Conservation (phyloP, 768 basidiomycete species). For the Lentinula guzmanii region DNA sequence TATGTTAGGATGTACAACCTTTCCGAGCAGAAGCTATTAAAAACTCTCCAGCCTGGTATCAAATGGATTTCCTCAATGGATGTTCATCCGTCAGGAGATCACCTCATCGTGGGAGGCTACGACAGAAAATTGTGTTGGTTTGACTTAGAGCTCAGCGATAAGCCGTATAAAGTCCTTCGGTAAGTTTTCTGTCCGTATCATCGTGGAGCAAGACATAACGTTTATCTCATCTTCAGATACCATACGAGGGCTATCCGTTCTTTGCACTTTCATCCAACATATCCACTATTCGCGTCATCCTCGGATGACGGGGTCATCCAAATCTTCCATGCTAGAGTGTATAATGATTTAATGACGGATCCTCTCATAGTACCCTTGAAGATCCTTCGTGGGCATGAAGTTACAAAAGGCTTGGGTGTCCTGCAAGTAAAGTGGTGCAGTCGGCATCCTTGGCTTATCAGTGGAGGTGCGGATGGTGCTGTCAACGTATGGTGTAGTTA, state of each 20-base stretch:
- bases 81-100: conserved; percentile 92
- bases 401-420: conserved; percentile 86
- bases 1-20: conserved; percentile 95
- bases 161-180: conserved; percentile 96
- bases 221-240: conserved; percentile 48
- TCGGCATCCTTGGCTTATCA: conserved; percentile 88
- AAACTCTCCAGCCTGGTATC: conserved; percentile 92
- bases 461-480: conserved; percentile 88
- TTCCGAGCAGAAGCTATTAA: conserved; percentile 86
- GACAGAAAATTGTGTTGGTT: conserved; percentile 99
- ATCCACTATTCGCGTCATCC: conserved; percentile 93
- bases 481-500: conserved; percentile 86
- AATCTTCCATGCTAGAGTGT: conserved; percentile 93
- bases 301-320: conserved; percentile 98
- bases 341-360: conserved; percentile 93
- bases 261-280: conserved; percentile 87
- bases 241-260: conserved; percentile 92
- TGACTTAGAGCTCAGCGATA: conserved; percentile 92
- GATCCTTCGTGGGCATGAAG: conserved; percentile 86
- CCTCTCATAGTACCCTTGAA: conserved; percentile 97
- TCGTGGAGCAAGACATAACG: not conserved
- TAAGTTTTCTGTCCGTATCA: conserved; percentile 26
- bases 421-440: conserved; percentile 86
- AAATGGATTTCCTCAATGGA: conserved; percentile 98
- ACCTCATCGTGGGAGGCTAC: conserved; percentile 95